Evolutionary conservation across 2,329 filamentous ascomycete species (phyloP).

Genomic region (Diaporthe sp.): DNA sequence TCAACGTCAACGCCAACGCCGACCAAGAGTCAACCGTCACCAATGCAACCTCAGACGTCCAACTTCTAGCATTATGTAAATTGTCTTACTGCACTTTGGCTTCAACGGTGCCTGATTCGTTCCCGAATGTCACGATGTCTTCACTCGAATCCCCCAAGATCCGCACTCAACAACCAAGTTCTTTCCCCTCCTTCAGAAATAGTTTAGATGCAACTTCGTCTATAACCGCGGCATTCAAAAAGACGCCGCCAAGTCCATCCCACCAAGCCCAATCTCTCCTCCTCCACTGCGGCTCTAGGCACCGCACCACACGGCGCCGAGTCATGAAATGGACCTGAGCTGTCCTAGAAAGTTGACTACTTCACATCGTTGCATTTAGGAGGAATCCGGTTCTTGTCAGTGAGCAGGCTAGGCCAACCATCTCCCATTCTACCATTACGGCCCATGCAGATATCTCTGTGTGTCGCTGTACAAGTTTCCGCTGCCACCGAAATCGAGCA

Average conservation of each 20-base stretch:
- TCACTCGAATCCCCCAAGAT: not conserved
- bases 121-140: conserved; percentile 18
- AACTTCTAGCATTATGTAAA: not conserved
- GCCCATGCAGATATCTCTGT: not conserved
- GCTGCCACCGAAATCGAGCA: not conserved
- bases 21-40: not conserved
- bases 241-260: not conserved
- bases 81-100: not conserved
- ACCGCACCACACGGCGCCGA: not conserved
- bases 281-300: not conserved
- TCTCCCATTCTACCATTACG: not conserved
- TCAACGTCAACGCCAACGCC: not conserved
- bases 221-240: not conserved
- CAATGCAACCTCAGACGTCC: conserved; percentile 2
- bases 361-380: not conserved
- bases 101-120: not conserved
- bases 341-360: not conserved
- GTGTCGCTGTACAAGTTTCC: not conserved
- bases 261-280: too few relatives aligned
- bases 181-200: not conserved
- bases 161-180: conserved; percentile 3
- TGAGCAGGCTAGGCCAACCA: not conserved
- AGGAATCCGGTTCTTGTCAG: too few relatives aligned
- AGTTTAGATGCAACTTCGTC: not conserved
- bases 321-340: not conserved